Conservation (phyloP, 1,139 yeast species). For the Sugiyamaella paludigena region DNA sequence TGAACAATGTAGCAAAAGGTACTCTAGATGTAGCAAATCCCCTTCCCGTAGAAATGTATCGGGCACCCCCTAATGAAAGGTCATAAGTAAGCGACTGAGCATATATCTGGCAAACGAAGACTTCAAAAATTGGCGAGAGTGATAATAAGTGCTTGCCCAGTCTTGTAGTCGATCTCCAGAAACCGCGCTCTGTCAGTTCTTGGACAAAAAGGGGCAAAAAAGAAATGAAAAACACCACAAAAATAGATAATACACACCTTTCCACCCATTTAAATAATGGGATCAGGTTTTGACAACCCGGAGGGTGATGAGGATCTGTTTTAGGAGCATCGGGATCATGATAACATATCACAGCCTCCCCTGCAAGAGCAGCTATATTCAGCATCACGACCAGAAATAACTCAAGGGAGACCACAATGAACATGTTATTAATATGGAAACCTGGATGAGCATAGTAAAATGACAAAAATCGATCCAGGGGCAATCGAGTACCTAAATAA, state of each 20-base stretch:
- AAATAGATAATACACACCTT: conserved; percentile 75
- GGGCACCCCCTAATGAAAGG: conserved; percentile 77
- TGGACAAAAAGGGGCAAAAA: conserved; percentile 77
- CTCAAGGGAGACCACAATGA: conserved; percentile 72
- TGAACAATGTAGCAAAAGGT: conserved; percentile 57
- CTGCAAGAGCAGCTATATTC: conserved; percentile 62
- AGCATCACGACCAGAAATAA: conserved; percentile 65
- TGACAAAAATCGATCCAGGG: conserved; percentile 75
- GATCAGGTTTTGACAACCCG: conserved; percentile 71
- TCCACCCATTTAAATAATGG: conserved; percentile 82
- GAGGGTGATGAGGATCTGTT: conserved; percentile 60
- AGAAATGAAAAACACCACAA: conserved; percentile 79
- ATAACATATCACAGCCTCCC: conserved; percentile 58
- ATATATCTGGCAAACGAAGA: conserved; percentile 81
- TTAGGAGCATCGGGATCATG: conserved; percentile 54
- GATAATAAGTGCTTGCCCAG: conserved; percentile 65
- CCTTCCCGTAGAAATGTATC: conserved; percentile 79
- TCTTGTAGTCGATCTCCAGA: conserved; percentile 58
- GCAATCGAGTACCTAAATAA: conserved; percentile 74
- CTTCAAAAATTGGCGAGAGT: conserved; percentile 80
- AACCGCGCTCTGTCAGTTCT: conserved; percentile 75
- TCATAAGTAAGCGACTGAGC: conserved; percentile 68
- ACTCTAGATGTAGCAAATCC: conserved; percentile 75
- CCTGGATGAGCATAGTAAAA: conserved; percentile 93
- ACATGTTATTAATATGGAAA: conserved; percentile 77